Evolutionary conservation across 352 stramenopile species (phyloP).

Genomic region (Pythium volutum): DNA sequence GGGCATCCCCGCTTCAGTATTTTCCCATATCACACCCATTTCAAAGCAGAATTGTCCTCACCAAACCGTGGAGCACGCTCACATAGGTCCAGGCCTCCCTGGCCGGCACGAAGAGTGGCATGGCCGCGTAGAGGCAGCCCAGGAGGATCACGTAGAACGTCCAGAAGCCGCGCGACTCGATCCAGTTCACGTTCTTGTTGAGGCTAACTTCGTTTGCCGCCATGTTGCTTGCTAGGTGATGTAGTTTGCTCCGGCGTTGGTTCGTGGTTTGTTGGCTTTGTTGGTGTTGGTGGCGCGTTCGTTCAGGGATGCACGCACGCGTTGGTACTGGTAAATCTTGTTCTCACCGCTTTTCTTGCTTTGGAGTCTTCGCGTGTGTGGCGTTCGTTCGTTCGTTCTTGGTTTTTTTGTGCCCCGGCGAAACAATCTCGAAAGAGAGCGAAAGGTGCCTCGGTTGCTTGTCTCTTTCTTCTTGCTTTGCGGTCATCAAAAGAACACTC

Average conservation of each 20-base stretch:
- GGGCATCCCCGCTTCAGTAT: neutral
- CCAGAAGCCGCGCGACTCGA: conserved; percentile 86
- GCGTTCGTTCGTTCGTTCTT: conserved; percentile 19
- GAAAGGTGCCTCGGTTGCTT: conserved; percentile 8
- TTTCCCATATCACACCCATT: neutral
- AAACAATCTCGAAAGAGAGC: conserved; percentile 1
- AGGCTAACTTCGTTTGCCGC: conserved; percentile 45
- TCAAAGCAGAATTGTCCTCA: neutral
- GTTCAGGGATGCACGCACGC: neutral
- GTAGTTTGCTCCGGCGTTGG: conserved; percentile 2
- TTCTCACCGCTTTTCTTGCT: neutral
- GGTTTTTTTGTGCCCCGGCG: conserved; percentile 3
- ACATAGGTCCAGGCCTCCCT: conserved; percentile 75
- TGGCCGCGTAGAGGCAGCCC: conserved; percentile 71
- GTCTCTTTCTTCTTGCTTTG: conserved; percentile 13
- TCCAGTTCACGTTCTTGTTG: conserved; percentile 92
- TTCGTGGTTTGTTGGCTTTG: conserved; percentile 23
- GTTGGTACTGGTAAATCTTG: neutral
- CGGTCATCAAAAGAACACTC: conserved; percentile 16
- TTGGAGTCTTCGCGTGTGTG: conserved; percentile 8
- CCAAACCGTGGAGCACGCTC: conserved; percentile 85
- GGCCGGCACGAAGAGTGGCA: conserved; percentile 71
- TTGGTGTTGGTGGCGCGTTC: too few relatives aligned
- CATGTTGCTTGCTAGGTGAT: conserved; percentile 18
- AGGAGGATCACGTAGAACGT: conserved; percentile 85